Conservation (phyloP, 2,329 filamentous ascomycete species). For the Trichoderma simmonsii region DNA sequence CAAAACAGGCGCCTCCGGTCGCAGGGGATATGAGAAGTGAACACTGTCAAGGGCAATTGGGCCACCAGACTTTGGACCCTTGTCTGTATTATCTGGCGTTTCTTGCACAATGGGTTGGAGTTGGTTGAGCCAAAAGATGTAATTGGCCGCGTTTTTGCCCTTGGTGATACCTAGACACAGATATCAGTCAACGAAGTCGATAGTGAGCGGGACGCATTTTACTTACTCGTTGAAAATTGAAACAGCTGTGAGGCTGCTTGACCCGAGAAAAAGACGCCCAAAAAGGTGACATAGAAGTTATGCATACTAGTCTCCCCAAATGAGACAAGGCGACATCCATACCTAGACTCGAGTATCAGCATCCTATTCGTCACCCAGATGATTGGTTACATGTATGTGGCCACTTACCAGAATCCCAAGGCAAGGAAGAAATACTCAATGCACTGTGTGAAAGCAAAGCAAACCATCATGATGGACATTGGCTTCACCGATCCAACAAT, state of each 20-base stretch:
- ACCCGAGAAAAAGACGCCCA: slow-evolving; percentile 47
- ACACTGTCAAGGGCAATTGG: slow-evolving; percentile 51
- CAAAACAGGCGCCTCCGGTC: slow-evolving; percentile 40
- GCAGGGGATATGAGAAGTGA: slow-evolving; percentile 60
- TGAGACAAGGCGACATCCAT: slow-evolving; percentile 37
- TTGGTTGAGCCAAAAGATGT: slow-evolving; percentile 47
- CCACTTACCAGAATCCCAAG: slow-evolving; percentile 38
- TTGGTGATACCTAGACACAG: slow-evolving; percentile 44
- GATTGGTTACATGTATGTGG: no score
- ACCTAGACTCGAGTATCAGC: slow-evolving; percentile 22
- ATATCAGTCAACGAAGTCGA: neutral
- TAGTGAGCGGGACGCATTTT: neutral
- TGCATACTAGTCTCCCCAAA: slow-evolving; percentile 51
- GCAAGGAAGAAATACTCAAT: slow-evolving; percentile 40
- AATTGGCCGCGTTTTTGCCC: slow-evolving; percentile 47
- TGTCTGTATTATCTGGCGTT: slow-evolving; percentile 39
- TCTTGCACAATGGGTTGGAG: slow-evolving; percentile 42
- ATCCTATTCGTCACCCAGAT: neutral
- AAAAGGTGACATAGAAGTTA: slow-evolving; percentile 48
- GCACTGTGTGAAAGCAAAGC: slow-evolving; percentile 37
- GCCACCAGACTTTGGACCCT: slow-evolving; percentile 33
- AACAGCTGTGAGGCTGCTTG: slow-evolving; percentile 42
- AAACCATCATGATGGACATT: slow-evolving; percentile 34
- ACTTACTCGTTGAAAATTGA: slow-evolving; percentile 45
- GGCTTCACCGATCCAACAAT: slow-evolving; percentile 31